A percentile compares a stretch with the other conserved stretches of the same genome.
Conservation (phyloP, 2,329 filamentous ascomycete genomes). For the Xylaria arbuscula region DNA sequence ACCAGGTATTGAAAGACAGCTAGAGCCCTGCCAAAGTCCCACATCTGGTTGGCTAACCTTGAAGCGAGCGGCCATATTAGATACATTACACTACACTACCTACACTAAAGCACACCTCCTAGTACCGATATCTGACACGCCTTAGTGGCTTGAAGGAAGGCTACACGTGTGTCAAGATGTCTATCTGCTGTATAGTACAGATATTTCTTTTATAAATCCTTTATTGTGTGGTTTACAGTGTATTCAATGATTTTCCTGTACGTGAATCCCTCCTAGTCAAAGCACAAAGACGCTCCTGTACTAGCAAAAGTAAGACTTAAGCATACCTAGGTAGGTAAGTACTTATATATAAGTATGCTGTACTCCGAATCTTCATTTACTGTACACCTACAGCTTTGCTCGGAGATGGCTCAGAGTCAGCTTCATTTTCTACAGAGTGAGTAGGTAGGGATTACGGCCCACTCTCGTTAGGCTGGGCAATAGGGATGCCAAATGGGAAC, state of each 20-base stretch:
- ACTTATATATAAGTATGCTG: neutral
- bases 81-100: neutral
- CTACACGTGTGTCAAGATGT: neutral
- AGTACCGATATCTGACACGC: neutral
- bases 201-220: neutral
- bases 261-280: neutral
- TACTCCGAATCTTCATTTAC: neutral
- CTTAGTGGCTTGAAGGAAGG: neutral
- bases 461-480: conserved; percentile 32
- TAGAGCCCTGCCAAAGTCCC: conserved; percentile 9
- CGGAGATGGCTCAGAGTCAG: conserved; percentile 15
- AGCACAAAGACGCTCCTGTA: neutral
- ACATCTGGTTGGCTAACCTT: conserved; percentile 3
- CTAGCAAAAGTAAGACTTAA: conserved; percentile 3
- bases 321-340: neutral
- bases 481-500: conserved; percentile 13
- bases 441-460: conserved; percentile 23
- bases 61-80: conserved; percentile 1
- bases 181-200: neutral
- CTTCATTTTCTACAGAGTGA: conserved; percentile 16
- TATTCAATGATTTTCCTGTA: neutral
- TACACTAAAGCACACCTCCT: neutral
- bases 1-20: neutral
- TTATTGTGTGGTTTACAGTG: neutral
- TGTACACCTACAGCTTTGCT: neutral